These are phyloP conservation scores for Globisporangium perplexum DNA, from an alignment of 352 stramenopile species.

Conservation along the genomic window DNA sequence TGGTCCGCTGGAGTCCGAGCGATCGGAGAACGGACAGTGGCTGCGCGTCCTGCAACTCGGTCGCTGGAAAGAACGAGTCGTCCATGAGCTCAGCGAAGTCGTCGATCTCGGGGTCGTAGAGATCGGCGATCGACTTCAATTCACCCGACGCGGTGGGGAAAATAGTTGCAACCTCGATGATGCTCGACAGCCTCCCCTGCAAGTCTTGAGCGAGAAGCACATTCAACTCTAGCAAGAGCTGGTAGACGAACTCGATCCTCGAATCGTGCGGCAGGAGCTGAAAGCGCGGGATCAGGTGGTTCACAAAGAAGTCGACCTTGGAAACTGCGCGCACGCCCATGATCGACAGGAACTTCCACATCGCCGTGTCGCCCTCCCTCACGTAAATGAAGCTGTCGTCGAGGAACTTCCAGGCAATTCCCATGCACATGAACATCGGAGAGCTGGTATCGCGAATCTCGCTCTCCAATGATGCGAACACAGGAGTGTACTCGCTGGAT, in stretches of 20 bases:
- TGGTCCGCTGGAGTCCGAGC: slow-evolving; percentile 56
- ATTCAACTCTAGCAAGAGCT: slow-evolving; percentile 38
- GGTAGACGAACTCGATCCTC: slow-evolving; percentile 33
- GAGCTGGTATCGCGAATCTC: slow-evolving; percentile 11
- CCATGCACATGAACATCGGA: slow-evolving; percentile 27
- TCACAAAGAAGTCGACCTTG: slow-evolving; percentile 44
- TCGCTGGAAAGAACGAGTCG: slow-evolving; percentile 55
- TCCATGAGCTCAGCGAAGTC: slow-evolving; percentile 68
- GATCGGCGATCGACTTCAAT: slow-evolving; percentile 45
- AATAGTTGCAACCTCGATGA: slow-evolving; percentile 46
- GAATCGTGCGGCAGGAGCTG: slow-evolving; percentile 20
- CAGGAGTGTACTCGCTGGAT: slow-evolving; percentile 13
- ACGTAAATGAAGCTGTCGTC: slow-evolving; percentile 47
- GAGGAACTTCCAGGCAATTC: slow-evolving; percentile 37
- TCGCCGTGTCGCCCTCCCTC: slow-evolving; percentile 28
- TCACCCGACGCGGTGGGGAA: slow-evolving; percentile 54
- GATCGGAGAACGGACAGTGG: slow-evolving; percentile 49
- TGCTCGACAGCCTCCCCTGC: slow-evolving; percentile 29
- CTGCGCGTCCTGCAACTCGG: slow-evolving; percentile 49
- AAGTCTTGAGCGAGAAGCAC: slow-evolving; percentile 31
- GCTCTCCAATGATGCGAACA: slow-evolving; percentile 25
- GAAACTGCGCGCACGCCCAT: slow-evolving; percentile 31
- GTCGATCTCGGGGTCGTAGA: slow-evolving; percentile 72
- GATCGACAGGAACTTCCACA: slow-evolving; percentile 21
- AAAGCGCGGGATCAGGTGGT: slow-evolving; percentile 47